A percentile compares a stretch with the other conserved stretches of the same genome.
phyloP scores from a whole-genome alignment of 257 asterid genomes.

The Solanum piurae region DNA sequence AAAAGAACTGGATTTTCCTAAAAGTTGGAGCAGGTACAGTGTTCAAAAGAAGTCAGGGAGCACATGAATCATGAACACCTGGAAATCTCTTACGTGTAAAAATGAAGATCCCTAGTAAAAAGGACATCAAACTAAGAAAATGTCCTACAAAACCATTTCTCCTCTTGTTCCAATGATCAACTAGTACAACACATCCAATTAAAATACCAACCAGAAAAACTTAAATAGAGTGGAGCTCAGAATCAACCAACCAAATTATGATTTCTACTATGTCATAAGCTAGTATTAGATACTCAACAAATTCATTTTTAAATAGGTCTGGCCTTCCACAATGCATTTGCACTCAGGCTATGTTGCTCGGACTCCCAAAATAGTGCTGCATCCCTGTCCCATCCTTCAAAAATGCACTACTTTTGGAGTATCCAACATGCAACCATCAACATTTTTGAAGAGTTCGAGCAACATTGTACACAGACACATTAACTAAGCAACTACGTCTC shows the following conservation, averaged over 20 bases:
- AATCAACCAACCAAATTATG: background rate
- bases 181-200: background rate
- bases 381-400: fast-evolving
- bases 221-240: background rate
- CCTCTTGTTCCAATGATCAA: background rate
- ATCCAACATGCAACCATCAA: background rate
- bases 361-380: background rate
- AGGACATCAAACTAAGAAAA: background rate
- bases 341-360: background rate
- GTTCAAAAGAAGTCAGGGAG: background rate
- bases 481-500: background rate
- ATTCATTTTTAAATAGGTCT: background rate
- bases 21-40: background rate
- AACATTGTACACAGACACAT: background rate
- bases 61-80: background rate
- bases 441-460: background rate
- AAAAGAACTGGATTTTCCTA: background rate
- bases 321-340: background rate
- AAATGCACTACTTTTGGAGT: background rate
- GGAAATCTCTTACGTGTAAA: background rate
- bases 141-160: background rate
- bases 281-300: background rate
- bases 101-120: background rate
- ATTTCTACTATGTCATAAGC: background rate
- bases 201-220: background rate